phyloP scores from a whole-genome alignment of 2,329 filamentous ascomycete genomes.

The Dendrostoma leiphaemia region DNA sequence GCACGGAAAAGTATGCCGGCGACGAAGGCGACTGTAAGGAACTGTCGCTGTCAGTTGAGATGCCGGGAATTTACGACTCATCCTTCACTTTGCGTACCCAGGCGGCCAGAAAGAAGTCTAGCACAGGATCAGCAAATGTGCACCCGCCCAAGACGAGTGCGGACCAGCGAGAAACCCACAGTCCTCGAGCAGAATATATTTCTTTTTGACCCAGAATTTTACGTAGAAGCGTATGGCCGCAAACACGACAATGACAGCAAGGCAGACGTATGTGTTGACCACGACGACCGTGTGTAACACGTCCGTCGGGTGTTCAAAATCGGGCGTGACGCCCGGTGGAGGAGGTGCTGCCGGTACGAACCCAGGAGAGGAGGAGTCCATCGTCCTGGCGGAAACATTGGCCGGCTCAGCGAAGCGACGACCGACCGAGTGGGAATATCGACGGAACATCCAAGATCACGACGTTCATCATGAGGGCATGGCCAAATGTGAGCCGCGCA shows the following conservation, averaged over 20 bases:
- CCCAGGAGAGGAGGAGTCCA: background rate
- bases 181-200: background rate
- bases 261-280: background rate
- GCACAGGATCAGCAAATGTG: no score
- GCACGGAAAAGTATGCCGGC: background rate
- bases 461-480: no score
- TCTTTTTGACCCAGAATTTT: background rate
- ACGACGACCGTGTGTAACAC: background rate
- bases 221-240: background rate
- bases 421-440: no score
- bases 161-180: background rate
- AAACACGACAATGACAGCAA: background rate
- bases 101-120: background rate
- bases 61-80: no score
- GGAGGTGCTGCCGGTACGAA: slow-evolving; percentile 1
- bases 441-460: no score
- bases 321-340: background rate
- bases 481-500: no score
- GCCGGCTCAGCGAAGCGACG: no score
- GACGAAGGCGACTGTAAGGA: background rate
- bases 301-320: background rate
- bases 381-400: no score
- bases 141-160: no score
- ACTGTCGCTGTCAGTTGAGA: background rate
- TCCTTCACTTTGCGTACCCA: background rate